Evolutionary conservation across 2,329 filamentous ascomycete genomes (phyloP), one percentile per base, ranked within the genome.

Genomic region (Madurella fahalii): DNA sequence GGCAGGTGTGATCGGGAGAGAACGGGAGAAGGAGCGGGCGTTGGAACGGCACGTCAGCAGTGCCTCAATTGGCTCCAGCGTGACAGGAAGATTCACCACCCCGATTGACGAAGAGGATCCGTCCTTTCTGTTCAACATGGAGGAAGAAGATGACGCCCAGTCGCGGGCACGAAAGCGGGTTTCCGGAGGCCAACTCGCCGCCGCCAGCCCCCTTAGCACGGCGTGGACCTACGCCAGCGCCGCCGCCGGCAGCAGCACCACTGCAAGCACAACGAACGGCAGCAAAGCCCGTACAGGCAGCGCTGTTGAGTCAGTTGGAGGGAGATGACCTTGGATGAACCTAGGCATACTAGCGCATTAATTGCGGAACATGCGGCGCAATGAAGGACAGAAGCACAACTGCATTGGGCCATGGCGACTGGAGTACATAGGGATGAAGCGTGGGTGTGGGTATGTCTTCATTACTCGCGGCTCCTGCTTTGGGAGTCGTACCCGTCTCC

Each of bases 51-150:
- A 84, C 65, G 74, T 83, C 37, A 85, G 81, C 62, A 82, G 77
- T 53, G 77, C 77, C 31, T 84, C 81, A 60, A 77, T 83, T 61
- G 75, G 78, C 61, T 81, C 79, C 46, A 76, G 71, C 17, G 71
- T 72, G 40, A 80, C 76, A 40, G 80, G 80, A 17, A 74, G 83
- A 15, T 84, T 84, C 65, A 82, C 82, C 1, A 85, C 81, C 1
- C 82, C 82, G 2, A 85, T 86, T 58, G 82, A 85, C 56, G 83
- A 85, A 64, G 83, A 86, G 61, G 81, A 85, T 52, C 74, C 80
- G 4, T 78, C 81, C 25, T 84, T 85, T 60, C 79, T 86, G 13
- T 86, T 86, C 65, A 81, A 74, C 64, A 85, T 86, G 82, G 83
- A 86, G 61, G 81, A 83, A 52, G 80, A 82, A 25, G 79, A 81